These are phyloP conservation scores for Euptelea pleiosperma DNA, from an alignment of 164 flowering plant genomes.

Conservation along the genomic window DNA sequence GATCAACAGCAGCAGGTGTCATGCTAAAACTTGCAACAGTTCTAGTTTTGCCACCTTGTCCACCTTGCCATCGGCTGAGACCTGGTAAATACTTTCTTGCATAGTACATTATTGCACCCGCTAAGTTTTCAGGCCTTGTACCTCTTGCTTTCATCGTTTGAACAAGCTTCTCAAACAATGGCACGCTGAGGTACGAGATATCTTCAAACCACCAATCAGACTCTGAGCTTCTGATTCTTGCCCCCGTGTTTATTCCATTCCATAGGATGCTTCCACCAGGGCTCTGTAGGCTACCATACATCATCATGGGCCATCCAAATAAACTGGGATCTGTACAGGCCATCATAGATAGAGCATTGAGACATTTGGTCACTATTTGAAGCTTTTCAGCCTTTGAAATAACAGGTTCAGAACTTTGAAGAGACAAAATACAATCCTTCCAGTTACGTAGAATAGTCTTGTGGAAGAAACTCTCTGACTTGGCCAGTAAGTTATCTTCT, in stretches of 20 bases:
- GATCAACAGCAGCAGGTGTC: slow-evolving; percentile 63
- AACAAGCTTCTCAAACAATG: slow-evolving; percentile 70
- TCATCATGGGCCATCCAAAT: slow-evolving; percentile 98
- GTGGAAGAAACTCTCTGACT: slow-evolving; percentile 60
- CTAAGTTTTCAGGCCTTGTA: slow-evolving; percentile 60
- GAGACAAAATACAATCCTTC: slow-evolving; percentile 84
- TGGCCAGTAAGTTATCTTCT: slow-evolving; percentile 67
- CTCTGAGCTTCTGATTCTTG: slow-evolving; percentile 60
- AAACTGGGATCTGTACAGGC: slow-evolving; percentile 87
- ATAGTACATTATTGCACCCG: slow-evolving; percentile 77
- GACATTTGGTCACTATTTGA: slow-evolving; percentile 52
- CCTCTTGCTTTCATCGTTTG: slow-evolving; percentile 70
- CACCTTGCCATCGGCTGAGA: slow-evolving; percentile 68
- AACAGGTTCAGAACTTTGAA: slow-evolving; percentile 63
- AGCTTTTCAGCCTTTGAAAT: slow-evolving; percentile 58
- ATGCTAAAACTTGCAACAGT: slow-evolving; percentile 60
- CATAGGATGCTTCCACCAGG: slow-evolving; percentile 97
- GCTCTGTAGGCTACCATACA: slow-evolving; percentile 91
- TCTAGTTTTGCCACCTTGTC: slow-evolving; percentile 45
- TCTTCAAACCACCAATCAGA: slow-evolving; percentile 99
- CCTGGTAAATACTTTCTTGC: slow-evolving; percentile 82
- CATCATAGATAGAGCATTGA: slow-evolving; percentile 72
- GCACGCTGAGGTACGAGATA: slow-evolving; percentile 58
- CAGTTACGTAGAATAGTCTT: slow-evolving; percentile 65
- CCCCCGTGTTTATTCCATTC: slow-evolving; percentile 97